Conservation (phyloP, 768 basidiomycete species). For the Brasilioporus rufonigricans region DNA sequence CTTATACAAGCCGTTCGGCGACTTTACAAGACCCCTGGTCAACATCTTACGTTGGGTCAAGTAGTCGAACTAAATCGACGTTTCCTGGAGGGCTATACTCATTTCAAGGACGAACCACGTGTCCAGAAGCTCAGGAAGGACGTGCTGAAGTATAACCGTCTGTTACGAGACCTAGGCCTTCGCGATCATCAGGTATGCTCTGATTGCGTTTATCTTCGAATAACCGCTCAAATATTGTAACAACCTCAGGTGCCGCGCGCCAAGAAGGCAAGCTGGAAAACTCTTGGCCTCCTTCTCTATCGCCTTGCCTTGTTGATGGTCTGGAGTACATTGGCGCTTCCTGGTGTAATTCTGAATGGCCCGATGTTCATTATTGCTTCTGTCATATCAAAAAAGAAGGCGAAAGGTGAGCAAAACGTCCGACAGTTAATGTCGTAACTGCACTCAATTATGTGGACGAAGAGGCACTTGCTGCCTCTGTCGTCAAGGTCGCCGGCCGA, state of each 20-base stretch:
- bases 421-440: neutral
- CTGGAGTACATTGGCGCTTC: constrained; percentile 85
- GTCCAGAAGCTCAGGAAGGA: constrained; percentile 77
- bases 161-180: constrained; percentile 84
- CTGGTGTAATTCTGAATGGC: constrained; percentile 87
- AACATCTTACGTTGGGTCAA: constrained; percentile 91
- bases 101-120: constrained; percentile 90
- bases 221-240: neutral
- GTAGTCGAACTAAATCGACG: constrained; percentile 94
- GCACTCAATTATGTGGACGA: neutral
- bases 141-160: constrained; percentile 87
- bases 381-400: constrained; percentile 83
- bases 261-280: constrained; percentile 83
- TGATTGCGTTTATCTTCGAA: neutral
- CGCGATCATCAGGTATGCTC: constrained; percentile 83
- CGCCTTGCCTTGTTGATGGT: constrained; percentile 71
- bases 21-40: constrained; percentile 91
- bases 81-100: constrained; percentile 87
- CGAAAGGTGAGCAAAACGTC: constrained; percentile 58
- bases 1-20: constrained; percentile 94
- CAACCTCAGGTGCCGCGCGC: constrained; percentile 75
- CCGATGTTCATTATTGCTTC: constrained; percentile 93
- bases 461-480: constrained; percentile 96
- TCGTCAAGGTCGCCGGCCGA: constrained; percentile 92
- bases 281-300: constrained; percentile 78